Percentiles rank a stretch among this genome's conserved stretches.
phyloP scores from a whole-genome alignment of 2,329 filamentous ascomycete genomes.

The Ophiosphaerella herpotricha region DNA sequence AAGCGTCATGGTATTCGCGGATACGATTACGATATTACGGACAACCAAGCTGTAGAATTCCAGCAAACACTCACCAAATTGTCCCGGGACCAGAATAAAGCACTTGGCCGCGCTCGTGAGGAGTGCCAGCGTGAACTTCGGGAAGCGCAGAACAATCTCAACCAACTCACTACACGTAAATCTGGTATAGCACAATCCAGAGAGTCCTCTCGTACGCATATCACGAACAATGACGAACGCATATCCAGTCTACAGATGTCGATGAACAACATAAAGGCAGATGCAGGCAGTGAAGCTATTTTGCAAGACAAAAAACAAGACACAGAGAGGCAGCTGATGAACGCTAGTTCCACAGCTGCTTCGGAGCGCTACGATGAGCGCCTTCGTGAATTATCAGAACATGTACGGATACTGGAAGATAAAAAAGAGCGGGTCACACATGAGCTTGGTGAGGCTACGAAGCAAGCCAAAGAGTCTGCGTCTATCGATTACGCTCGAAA shows the following conservation, averaged over 20 bases:
- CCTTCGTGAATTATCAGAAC: conserved; percentile 67
- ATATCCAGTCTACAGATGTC: conserved; percentile 68
- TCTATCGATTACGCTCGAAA: conserved; percentile 83
- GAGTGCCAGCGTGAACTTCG: conserved; percentile 76
- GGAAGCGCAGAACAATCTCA: conserved; percentile 72
- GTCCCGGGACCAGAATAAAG: conserved; percentile 75
- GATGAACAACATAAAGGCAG: conserved; percentile 73
- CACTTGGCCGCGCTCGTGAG: conserved; percentile 73
- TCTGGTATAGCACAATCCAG: conserved; percentile 75
- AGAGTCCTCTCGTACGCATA: conserved; percentile 72
- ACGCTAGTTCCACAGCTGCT: conserved; percentile 66
- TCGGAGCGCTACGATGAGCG: conserved; percentile 71
- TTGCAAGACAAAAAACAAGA: conserved; percentile 76
- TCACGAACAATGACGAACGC: conserved; percentile 73
- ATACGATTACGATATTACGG: conserved; percentile 77
- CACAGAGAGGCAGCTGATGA: conserved; percentile 65
- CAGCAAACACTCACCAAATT: conserved; percentile 76
- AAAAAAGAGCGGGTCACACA: conserved; percentile 72
- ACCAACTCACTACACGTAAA: conserved; percentile 74
- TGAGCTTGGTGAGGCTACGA: conserved; percentile 84
- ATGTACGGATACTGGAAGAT: conserved; percentile 71
- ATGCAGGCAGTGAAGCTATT: conserved; percentile 81
- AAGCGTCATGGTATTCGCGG: conserved; percentile 78
- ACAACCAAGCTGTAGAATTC: conserved; percentile 75
- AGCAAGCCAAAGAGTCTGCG: conserved; percentile 79